Base-by-base conservation (phyloP, 371 early-diverging fungal genomes). In the Mortierella sp. region DNA sequence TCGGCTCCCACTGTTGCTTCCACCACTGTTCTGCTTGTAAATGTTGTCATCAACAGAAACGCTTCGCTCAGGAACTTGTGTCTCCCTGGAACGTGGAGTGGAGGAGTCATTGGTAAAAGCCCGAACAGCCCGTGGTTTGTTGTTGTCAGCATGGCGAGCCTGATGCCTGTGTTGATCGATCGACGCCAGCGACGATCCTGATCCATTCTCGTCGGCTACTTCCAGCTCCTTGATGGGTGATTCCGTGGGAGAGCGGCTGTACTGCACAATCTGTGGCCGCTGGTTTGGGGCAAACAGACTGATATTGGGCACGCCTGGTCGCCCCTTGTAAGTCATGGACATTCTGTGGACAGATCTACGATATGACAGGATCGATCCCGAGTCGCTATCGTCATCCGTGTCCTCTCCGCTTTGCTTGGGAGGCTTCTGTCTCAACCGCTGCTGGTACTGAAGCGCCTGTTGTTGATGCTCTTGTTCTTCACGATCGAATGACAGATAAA, bases 361-460 rank as follows among this genome's bases (percentile, higher is more conserved):
- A 27, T 65, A 73, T 0, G 69, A 70, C 13, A 60, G 10, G 9
- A 65, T 54, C 0, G 74, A 68, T 39, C 68, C 67, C 4, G 69
- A 49, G 24, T 68, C 70, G 16, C 70, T 77, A 52, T 72, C 63
- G 37, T 78, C 60, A 54, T 68, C 69, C 8, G 63, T 49, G 39
- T 57, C 81, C n/a, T 63, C 76, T 31, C 51, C 73, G 37, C 56
- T 65, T 28, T 60, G 60, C 44, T 62, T 57, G 4, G 73, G 63
- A 5, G 69, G 81, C n/a, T 60, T 62, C 28, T 80, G 77, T 27
- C 67, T 69, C 28, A 78, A 48, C 52, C 61, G 60, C 58, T 41
- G 76, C 48, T 61, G 81, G 57, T 55, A 80, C 61, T 50, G 80
- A 27, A 50, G 67, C 48, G 66, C 72, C 58, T 82, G 73, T 51